Base-by-base conservation (phyloP, 2,329 filamentous ascomycete species). In the Arthrobotrys pseudoclavata region DNA sequence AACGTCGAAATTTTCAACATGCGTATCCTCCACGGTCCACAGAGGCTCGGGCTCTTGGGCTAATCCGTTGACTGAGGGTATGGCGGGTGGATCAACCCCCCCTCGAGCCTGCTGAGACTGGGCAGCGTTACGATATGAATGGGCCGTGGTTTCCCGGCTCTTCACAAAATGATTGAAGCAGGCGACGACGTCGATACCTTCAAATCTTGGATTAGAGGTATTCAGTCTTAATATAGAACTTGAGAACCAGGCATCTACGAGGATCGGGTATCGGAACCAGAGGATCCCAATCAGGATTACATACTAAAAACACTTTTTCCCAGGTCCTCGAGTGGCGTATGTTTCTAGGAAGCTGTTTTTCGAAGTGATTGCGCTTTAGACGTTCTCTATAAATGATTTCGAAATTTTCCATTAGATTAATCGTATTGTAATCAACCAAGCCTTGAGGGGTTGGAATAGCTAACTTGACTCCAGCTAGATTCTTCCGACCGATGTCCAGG, bases 311-410 rank as follows among this genome's bases (percentile, higher is more conserved):
- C 13, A 68, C 15, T 22, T 24, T 22, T 1, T 34, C 50, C 63
- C 63, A 68, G 13, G 13, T 57, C 34, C 22, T 68, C 2, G 63
- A 9, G 2, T 3, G 9, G 22, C 24, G 50, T 20, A 55, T 20
- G 0, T 47, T n/a, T 6, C 0, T 0, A 4, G 50, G 63, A n/a
- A 24, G 52, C 15, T 10, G 20, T 3, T 4, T 15, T 6, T 10
- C 20, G 29, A 67, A 52, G 26, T 68, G 63, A 15, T 55, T 68
- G 40, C 63, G 48, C 34, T 31, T 68, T 9, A 68, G 10, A 9
- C 57, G 48, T 22, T 68, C 63, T 31, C 63, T 68, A 18, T 6
- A 6, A 47, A 2, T 3, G 4, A 20, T 47, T 9, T 20, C 42
- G n/a, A n/a, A n/a, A n/a, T n/a, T n/a, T n/a, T 47, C 13, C 3